These are phyloP conservation scores for Citrullus mucosospermus DNA, from an alignment of 306 rosid species.

Conservation along the genomic window DNA sequence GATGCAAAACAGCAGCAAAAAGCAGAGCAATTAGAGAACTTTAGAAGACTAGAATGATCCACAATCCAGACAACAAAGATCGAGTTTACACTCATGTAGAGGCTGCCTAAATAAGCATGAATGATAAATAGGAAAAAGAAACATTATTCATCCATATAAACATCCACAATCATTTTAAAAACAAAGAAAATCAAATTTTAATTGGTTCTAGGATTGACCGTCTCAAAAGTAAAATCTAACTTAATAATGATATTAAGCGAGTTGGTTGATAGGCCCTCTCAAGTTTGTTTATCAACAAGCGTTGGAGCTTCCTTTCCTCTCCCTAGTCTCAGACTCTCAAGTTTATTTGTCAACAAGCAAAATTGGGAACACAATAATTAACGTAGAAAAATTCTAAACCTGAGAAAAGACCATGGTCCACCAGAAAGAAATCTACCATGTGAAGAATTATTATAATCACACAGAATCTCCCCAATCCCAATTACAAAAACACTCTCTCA, in stretches of 20 bases:
- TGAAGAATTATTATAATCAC: no score
- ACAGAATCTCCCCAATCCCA: no score
- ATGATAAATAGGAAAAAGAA: not conserved
- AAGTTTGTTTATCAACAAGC: no score
- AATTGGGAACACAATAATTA: no score
- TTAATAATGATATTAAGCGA: not conserved
- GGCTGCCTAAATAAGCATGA: not conserved
- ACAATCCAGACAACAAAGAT: not conserved
- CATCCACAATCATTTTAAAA: not conserved
- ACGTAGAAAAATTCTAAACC: no score
- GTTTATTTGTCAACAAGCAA: no score
- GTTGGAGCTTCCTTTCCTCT: no score
- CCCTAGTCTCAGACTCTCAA: no score
- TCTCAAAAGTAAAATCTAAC: not conserved
- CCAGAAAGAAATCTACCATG: no score
- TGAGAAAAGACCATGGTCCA: no score
- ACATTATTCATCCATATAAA: not conserved
- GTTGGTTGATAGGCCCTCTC: no score
- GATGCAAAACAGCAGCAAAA: not conserved
- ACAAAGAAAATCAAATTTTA: not conserved
- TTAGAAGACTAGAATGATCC: not conserved
- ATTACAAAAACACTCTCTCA: no score
- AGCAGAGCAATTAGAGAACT: slow-evolving; percentile 16
- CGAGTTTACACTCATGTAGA: not conserved
- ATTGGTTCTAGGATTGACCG: not conserved